These are phyloP conservation scores for Citrus maxima DNA, from an alignment of 345 rosid species.

Conservation along the genomic window DNA sequence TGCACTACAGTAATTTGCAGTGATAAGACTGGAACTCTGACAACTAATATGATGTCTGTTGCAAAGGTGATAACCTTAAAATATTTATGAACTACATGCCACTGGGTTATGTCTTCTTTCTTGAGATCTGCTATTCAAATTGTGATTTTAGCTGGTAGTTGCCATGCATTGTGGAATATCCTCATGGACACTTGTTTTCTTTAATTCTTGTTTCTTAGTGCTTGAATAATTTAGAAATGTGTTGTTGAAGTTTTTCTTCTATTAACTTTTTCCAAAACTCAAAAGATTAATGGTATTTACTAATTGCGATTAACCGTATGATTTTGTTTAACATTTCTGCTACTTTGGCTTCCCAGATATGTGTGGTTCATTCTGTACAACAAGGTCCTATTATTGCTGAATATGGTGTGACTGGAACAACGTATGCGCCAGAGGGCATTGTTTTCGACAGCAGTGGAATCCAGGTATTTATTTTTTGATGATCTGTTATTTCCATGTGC, in stretches of 20 bases:
- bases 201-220: background rate
- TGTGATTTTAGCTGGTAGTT: background rate
- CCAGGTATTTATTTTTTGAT: slow-evolving; percentile 54
- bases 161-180: background rate
- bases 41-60: slow-evolving; percentile 99
- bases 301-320: background rate
- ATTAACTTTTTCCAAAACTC: background rate
- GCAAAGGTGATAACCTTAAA: slow-evolving; percentile 63
- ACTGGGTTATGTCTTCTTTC: background rate
- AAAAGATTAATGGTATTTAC: background rate
- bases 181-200: background rate
- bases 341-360: slow-evolving; percentile 52
- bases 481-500: background rate
- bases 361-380: slow-evolving; percentile 72
- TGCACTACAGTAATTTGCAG: slow-evolving; percentile 99
- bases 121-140: background rate
- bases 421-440: slow-evolving; percentile 95
- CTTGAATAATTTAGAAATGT: background rate
- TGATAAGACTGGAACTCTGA: slow-evolving; percentile 97
- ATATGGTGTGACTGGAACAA: slow-evolving; percentile 85
- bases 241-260: background rate
- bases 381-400: slow-evolving; percentile 63
- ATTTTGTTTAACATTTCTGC: slow-evolving; percentile 6
- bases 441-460: slow-evolving; percentile 59
- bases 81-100: background rate